phyloP scores from a whole-genome alignment of 23 red algal genomes.

The Cyanidiococcus yangmingshanensis region DNA sequence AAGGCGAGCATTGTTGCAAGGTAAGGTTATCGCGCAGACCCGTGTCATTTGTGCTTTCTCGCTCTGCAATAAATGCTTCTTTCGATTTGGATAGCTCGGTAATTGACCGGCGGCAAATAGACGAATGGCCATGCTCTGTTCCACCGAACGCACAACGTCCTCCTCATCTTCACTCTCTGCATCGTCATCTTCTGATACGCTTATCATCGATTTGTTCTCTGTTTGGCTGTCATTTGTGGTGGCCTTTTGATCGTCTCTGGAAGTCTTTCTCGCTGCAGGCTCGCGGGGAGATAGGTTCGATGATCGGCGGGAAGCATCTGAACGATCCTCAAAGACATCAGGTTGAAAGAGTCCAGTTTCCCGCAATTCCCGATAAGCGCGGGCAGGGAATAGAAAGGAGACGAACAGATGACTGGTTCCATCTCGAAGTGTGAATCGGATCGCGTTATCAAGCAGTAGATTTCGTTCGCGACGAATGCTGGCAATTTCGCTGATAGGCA shows the following conservation, averaged over 20 bases:
- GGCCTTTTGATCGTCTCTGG: not conserved
- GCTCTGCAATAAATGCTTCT: constrained; percentile 1
- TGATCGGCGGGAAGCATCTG: not conserved
- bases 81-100: not conserved
- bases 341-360: not conserved
- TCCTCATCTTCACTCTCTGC: not conserved
- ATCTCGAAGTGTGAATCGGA: constrained; percentile 1
- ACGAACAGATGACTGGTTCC: constrained; percentile 14
- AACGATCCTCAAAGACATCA: constrained; percentile 8
- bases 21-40: not conserved
- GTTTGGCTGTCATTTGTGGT: not conserved
- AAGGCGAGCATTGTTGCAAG: constrained; percentile 14
- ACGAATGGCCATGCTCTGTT: constrained; percentile 10
- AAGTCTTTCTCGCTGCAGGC: not conserved
- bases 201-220: not conserved
- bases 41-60: not conserved
- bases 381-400: not conserved
- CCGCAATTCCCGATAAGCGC: not conserved
- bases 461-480: not conserved
- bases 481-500: not conserved
- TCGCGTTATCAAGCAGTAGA: constrained; percentile 8
- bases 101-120: not conserved
- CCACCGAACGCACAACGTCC: not conserved
- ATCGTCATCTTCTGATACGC: not conserved
- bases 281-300: not conserved